Percentiles rank a stretch among this genome's conserved stretches.
phyloP scores from a whole-genome alignment of 73 alveolate genomes.

The Symbiodinium pilosum region DNA sequence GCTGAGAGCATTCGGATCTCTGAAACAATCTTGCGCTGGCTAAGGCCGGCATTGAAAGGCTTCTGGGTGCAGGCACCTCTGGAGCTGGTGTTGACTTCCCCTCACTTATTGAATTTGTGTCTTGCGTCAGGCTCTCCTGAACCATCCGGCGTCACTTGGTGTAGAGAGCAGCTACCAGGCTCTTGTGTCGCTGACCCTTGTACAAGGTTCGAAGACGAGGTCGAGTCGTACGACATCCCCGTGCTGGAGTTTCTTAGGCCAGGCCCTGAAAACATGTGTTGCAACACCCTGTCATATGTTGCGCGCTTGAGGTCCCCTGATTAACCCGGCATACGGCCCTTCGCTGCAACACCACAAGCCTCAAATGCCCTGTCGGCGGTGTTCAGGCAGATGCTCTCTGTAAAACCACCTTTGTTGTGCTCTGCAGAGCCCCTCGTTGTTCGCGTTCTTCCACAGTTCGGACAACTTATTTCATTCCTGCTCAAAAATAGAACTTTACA shows the following conservation, averaged over 20 bases:
- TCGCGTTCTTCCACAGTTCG: no score
- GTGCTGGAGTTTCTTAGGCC: constrained; percentile 66
- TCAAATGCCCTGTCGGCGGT: no score
- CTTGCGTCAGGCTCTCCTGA: constrained; percentile 29
- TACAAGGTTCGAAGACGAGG: constrained; percentile 54
- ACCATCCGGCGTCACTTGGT: constrained; percentile 66
- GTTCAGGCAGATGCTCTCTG: no score
- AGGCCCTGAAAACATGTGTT: background rate
- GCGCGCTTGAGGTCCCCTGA: background rate
- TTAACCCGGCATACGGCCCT: no score
- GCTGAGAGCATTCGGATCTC: background rate
- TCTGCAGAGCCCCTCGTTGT: no score
- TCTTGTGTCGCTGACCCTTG: background rate
- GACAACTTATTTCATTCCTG: no score
- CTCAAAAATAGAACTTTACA: no score
- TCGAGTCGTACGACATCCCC: constrained; percentile 68
- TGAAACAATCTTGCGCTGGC: background rate
- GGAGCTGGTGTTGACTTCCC: background rate
- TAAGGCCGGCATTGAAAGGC: constrained; percentile 62
- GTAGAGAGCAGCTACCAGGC: background rate
- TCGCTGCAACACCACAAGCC: no score
- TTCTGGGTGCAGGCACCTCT: constrained; percentile 49
- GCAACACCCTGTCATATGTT: background rate
- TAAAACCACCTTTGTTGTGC: no score
- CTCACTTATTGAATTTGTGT: no score